Base-by-base conservation (phyloP, 1,284 basidiomycete species). In the Paramarasmius palmivorus region DNA sequence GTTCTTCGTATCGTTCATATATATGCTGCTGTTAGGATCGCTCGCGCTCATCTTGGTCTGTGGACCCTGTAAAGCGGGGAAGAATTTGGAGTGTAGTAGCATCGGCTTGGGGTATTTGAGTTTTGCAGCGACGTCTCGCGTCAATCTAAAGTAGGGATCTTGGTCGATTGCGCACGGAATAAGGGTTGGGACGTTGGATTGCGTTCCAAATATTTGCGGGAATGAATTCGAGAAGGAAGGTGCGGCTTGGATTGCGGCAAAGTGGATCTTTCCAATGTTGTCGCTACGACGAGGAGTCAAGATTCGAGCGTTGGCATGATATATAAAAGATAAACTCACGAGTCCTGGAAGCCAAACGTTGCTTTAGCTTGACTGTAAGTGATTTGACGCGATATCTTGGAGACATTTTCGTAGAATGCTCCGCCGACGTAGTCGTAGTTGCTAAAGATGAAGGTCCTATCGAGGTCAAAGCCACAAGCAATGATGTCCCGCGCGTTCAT, bases 121-220 rank as follows among this genome's bases (percentile, higher is more conserved):
- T 65, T 93, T 91, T 61, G 82, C 83, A 5, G 97, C 97, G 23
- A 95, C 92, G 68, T 99, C 97, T 46, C 97, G 88, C 40, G 96
- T 98, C 53, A 98, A 81, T 52, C 97, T 93, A 84, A 99, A 99
- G 78, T 98, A 97, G 4, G 90, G 90, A 66, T 92, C 90, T 67
- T 99, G 97, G 72, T 99, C 97, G 66, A 99, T 99, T 14, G 97
- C 97, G 67, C 96, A 99, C 2, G 97, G 97, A 63, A 99, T 99
- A 39, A 99, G 79, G 66, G 88, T 92, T 0, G 96, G 95, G 49
- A 98, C 84, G 70, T 95, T 91, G 56, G 86, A 84, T 50, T 77
- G 78, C 9, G 83, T 79, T 58, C 95, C 95, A 65, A 95, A 99
- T 65, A 99, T 99, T 61, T 99, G 93, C 9, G 97, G 96, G 79